phyloP scores from a whole-genome alignment of 352 stramenopile species.

The Phytophthora europaea region DNA sequence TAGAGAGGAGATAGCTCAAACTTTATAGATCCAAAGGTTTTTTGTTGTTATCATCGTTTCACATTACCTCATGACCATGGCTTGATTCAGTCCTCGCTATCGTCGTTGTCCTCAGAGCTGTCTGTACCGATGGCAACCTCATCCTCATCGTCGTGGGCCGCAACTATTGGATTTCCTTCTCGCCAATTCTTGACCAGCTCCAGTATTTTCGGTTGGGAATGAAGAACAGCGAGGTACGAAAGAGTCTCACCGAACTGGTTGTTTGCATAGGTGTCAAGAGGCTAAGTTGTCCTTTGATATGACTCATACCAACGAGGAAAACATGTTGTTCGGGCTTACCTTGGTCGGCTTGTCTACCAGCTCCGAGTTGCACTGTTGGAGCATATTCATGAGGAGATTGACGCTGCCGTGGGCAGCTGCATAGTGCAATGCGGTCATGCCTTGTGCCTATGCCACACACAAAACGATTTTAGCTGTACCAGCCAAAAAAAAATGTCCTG shows the following conservation, averaged over 20 bases:
- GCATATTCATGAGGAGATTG: conserved; percentile 75
- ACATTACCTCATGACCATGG: background rate
- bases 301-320: background rate
- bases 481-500: background rate
- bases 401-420: conserved; percentile 58
- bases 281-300: too few relatives aligned
- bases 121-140: conserved; percentile 21
- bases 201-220: conserved; percentile 41
- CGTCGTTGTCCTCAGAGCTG: conserved; percentile 24
- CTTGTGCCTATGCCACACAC: conserved; percentile 56
- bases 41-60: conserved; percentile 23
- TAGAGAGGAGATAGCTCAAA: conserved; percentile 45
- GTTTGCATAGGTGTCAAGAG: too few relatives aligned
- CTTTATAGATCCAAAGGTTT: conserved; percentile 55
- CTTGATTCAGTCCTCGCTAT: conserved; percentile 31
- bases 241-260: conserved; percentile 76
- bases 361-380: conserved; percentile 66
- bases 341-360: conserved; percentile 71
- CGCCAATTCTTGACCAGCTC: conserved; percentile 57
- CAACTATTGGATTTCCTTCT: conserved; percentile 45
- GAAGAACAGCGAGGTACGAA: conserved; percentile 56
- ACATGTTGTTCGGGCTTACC: conserved; percentile 30
- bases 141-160: conserved; percentile 26
- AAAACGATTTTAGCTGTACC: background rate
- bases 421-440: conserved; percentile 81